A percentile compares a stretch with the other conserved stretches of the same genome.
phyloP scores from a whole-genome alignment of 371 early-diverging fungal genomes.

The Haplosporangium sp. region DNA sequence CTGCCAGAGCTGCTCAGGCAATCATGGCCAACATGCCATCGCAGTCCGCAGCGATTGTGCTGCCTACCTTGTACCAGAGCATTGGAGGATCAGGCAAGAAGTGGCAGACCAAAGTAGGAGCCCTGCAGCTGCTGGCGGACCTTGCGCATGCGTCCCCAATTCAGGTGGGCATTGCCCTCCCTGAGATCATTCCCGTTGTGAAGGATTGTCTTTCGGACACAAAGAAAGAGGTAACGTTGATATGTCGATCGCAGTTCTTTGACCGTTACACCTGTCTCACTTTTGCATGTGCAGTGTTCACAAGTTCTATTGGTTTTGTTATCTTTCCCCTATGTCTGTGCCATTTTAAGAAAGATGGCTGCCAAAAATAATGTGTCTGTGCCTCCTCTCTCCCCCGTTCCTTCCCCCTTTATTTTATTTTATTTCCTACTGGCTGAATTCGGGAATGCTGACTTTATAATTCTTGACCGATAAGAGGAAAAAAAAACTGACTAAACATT shows the following conservation, averaged over 20 bases:
- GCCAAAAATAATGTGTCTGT: too few species aligned
- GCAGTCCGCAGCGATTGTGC: constrained; percentile 64
- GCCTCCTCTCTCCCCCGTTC: too few species aligned
- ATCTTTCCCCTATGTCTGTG: too few species aligned
- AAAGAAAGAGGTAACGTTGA: constrained; percentile 70
- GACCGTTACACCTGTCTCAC: neutral
- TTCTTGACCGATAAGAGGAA: neutral
- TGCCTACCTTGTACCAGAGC: constrained; percentile 73
- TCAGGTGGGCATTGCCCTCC: constrained; percentile 73
- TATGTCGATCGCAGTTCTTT: constrained; percentile 5
- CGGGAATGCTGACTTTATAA: neutral
- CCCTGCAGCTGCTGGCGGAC: constrained; percentile 65
- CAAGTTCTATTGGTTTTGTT: too few species aligned
- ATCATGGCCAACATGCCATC: constrained; percentile 65
- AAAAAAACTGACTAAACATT: constrained; percentile 10
- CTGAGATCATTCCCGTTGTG: constrained; percentile 78
- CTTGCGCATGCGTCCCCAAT: constrained; percentile 70
- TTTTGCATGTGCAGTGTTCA: too few species aligned
- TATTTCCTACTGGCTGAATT: too few species aligned
- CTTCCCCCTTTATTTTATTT: too few species aligned
- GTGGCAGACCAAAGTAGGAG: constrained; percentile 83
- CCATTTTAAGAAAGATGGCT: too few species aligned
- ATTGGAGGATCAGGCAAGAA: constrained; percentile 74
- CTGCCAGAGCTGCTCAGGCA: constrained; percentile 67
- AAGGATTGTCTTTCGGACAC: constrained; percentile 81